phyloP scores from a whole-genome alignment of 179 eudicot genomes.

The Actinidia chinensis region DNA sequence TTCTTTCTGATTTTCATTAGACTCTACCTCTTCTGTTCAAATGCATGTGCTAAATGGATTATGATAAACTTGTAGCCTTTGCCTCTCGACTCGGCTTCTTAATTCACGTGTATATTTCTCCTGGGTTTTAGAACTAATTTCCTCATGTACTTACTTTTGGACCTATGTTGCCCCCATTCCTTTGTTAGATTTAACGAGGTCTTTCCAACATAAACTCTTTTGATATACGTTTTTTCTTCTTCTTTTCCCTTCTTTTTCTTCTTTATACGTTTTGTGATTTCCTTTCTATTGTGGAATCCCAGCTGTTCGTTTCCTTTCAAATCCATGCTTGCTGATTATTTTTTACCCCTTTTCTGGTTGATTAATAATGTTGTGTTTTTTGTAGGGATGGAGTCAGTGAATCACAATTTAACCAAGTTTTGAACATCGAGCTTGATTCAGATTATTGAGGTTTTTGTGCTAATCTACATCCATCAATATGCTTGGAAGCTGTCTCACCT shows the following conservation, averaged over 20 bases:
- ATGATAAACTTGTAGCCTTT: background rate
- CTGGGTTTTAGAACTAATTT: too few relatives aligned
- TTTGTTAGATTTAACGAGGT: background rate
- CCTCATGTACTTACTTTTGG: too few relatives aligned
- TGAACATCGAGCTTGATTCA: conserved; percentile 73
- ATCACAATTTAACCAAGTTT: conserved; percentile 78
- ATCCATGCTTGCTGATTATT: background rate
- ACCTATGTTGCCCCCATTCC: background rate
- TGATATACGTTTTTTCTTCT: background rate
- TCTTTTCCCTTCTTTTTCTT: background rate
- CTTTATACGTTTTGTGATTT: background rate
- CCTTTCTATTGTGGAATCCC: background rate
- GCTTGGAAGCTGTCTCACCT: background rate
- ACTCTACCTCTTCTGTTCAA: too few relatives aligned
- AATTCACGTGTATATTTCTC: too few relatives aligned
- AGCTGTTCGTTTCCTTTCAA: background rate
- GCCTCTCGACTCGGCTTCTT: too few relatives aligned
- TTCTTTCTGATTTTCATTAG: too few relatives aligned
- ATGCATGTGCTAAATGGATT: background rate
- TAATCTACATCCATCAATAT: background rate
- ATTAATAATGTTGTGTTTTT: conserved; percentile 4
- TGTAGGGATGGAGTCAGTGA: conserved; percentile 83
- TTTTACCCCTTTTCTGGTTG: background rate
- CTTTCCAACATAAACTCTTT: background rate
- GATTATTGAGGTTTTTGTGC: conserved; percentile 56